Conservation (phyloP, 2,329 filamentous ascomycete species). For the Alternaria consortialis region DNA sequence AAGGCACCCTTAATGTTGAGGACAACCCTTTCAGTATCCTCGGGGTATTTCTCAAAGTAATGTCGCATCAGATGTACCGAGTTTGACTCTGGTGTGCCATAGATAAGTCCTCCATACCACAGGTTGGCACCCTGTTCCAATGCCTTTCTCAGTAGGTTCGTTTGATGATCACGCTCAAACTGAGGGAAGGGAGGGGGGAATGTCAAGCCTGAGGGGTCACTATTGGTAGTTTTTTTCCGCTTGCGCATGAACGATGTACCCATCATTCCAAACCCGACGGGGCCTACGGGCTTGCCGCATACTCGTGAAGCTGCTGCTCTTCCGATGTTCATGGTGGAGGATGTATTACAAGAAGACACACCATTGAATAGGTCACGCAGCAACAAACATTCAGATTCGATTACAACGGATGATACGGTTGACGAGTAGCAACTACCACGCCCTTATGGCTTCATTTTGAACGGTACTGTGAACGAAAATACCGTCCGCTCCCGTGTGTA, state of each 20-base stretch:
- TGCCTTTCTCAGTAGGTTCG: constrained; percentile 51
- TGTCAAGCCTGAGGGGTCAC: neutral
- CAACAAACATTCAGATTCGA: neutral
- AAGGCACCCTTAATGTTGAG: constrained; percentile 35
- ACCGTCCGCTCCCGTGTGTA: neutral
- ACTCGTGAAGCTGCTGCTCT: neutral
- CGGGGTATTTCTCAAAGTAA: constrained; percentile 59
- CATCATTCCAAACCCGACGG: constrained; percentile 10
- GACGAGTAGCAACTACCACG: neutral
- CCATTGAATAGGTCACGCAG: no score
- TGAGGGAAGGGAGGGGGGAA: neutral
- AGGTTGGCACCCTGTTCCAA: constrained; percentile 49
- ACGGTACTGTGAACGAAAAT: neutral
- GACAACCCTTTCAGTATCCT: constrained; percentile 56
- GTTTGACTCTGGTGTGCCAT: constrained; percentile 52
- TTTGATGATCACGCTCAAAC: constrained; percentile 29
- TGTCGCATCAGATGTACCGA: constrained; percentile 54
- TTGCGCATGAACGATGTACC: neutral
- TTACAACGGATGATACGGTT: neutral
- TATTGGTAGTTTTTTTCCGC: neutral
- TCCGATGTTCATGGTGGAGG: neutral
- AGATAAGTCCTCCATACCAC: constrained; percentile 58
- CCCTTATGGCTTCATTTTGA: neutral
- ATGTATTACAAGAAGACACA: neutral
- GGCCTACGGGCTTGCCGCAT: constrained; percentile 6